Evolutionary conservation across 257 asterid genomes (phyloP).

Genomic region (Solanum medicagineum): DNA sequence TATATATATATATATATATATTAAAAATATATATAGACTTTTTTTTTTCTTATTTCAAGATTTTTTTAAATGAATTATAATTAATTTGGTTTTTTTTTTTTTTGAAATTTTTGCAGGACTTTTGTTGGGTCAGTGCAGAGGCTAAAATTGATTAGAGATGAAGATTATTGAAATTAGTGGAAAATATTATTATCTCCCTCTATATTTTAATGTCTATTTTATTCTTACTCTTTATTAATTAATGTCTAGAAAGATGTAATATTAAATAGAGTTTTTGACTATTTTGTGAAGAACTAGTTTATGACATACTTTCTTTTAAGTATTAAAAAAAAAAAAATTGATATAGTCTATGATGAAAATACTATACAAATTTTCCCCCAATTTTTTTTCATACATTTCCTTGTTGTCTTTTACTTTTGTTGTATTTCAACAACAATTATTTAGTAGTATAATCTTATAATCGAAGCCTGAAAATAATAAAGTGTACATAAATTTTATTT

Average conservation of each 20-base stretch:
- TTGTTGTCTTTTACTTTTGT: neutral
- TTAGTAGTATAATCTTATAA: neutral
- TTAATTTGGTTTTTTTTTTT: neutral
- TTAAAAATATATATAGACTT: too few species aligned
- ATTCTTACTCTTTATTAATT: neutral
- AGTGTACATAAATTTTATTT: neutral
- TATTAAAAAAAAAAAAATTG: neutral
- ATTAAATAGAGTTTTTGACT: neutral
- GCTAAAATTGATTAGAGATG: constrained; percentile 35
- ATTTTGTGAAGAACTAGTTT: neutral
- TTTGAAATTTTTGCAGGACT: constrained; percentile 23
- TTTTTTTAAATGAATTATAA: neutral
- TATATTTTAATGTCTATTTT: neutral
- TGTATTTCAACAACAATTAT: neutral
- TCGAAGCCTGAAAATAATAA: neutral
- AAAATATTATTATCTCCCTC: neutral
- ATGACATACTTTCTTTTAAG: neutral
- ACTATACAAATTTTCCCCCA: neutral
- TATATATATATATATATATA: neutral
- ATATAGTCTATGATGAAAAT: neutral
- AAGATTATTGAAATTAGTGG: neutral
- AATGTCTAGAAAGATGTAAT: neutral
- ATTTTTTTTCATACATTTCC: neutral
- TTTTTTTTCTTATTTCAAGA: neutral
- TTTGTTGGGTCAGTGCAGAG: constrained; percentile 38